A percentile compares a stretch with the other conserved stretches of the same genome.
Evolutionary conservation across 2,329 filamentous ascomycete genomes (phyloP).

Genomic region (Macrophomina pseudophaseolina): DNA sequence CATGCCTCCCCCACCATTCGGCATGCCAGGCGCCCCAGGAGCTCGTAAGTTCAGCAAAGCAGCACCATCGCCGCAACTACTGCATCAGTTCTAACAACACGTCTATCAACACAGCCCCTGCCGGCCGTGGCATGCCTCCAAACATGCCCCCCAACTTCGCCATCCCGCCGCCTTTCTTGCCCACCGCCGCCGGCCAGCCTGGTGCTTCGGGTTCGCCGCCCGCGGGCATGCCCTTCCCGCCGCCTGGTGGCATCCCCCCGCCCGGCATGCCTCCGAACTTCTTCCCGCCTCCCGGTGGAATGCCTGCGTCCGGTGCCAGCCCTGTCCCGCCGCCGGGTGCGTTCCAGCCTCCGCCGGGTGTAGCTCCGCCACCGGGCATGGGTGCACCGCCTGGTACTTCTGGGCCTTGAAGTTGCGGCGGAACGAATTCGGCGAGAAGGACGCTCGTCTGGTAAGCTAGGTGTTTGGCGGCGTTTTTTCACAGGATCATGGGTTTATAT

Average conservation of each 20-base stretch:
- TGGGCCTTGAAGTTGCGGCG: background rate
- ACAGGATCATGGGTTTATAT: background rate
- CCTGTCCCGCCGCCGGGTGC: conserved; percentile 21
- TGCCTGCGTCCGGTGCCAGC: background rate
- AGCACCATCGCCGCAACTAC: background rate
- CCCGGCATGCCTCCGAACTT: conserved; percentile 37
- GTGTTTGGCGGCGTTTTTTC: conserved; percentile 16
- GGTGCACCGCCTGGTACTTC: conserved; percentile 15
- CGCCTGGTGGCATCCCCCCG: conserved; percentile 33
- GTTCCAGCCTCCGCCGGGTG: conserved; percentile 22
- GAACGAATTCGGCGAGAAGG: background rate
- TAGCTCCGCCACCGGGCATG: conserved; percentile 9
- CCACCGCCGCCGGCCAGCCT: conserved; percentile 26
- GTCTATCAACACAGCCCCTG: conserved; percentile 26
- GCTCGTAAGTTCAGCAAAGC: conserved; percentile 38
- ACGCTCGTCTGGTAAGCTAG: background rate
- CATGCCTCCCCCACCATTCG: conserved; percentile 43
- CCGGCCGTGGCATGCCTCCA: conserved; percentile 38
- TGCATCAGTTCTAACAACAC: background rate
- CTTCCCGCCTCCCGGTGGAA: conserved; percentile 25
- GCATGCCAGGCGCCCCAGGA: conserved; percentile 45
- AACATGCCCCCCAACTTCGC: conserved; percentile 33
- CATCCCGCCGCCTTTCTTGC: conserved; percentile 30
- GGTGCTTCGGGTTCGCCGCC: conserved; percentile 38
- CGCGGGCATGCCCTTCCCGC: conserved; percentile 47